These are phyloP conservation scores for Cryptococcus hybrid DNA, from an alignment of 1,284 basidiomycete genomes.

Conservation along the genomic window DNA sequence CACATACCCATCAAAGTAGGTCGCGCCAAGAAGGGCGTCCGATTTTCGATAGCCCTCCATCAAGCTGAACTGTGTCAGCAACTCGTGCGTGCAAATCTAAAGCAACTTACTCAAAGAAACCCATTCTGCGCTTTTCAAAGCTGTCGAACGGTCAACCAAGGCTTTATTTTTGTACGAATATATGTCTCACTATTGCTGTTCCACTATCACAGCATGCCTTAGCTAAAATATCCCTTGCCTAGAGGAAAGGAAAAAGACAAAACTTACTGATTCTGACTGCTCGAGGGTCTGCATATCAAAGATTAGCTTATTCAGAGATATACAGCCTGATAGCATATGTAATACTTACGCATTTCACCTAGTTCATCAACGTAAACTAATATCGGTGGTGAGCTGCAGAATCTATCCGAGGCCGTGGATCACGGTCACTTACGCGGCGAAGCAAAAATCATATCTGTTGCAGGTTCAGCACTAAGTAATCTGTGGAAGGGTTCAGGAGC, in stretches of 20 bases:
- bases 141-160: constrained; percentile 8
- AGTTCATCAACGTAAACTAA: constrained; percentile 44
- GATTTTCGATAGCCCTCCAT: constrained; percentile 46
- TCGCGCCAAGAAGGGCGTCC: constrained; percentile 33
- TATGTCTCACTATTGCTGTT: constrained; percentile 46
- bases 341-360: constrained; percentile 40
- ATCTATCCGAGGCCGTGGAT: not conserved
- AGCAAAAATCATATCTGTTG: constrained; percentile 45
- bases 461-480: not conserved
- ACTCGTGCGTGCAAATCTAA: not conserved
- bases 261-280: constrained; percentile 38
- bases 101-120: constrained; percentile 35
- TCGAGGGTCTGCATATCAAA: constrained; percentile 19
- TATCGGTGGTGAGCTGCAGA: constrained; percentile 7
- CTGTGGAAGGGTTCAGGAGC: not conserved
- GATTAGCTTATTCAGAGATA: not conserved
- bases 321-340: not conserved
- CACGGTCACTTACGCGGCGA: constrained; percentile 30
- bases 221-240: too few relatives aligned
- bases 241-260: constrained; percentile 15
- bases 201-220: constrained; percentile 3
- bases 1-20: constrained; percentile 26
- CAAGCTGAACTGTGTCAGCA: constrained; percentile 11
- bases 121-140: constrained; percentile 44
- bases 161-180: not conserved